Percentiles rank a stretch among this genome's conserved stretches.
These are phyloP conservation scores for Trametes maxima DNA, from an alignment of 768 basidiomycete genomes.

Conservation along the genomic window DNA sequence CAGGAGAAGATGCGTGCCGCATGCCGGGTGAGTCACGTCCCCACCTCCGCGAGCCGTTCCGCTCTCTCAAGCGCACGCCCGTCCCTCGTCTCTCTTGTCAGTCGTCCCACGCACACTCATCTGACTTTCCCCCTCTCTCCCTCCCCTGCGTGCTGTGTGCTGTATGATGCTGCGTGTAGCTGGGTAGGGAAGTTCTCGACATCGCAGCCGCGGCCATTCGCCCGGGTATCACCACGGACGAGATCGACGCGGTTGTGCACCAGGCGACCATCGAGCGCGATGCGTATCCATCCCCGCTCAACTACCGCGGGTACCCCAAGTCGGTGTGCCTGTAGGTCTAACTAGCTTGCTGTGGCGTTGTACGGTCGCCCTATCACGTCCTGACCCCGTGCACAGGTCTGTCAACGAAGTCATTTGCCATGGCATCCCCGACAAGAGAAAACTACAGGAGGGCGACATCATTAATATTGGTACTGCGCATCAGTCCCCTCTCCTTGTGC, in stretches of 20 bases:
- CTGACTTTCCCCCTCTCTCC: conserved; percentile 11
- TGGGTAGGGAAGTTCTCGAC: conserved; percentile 92
- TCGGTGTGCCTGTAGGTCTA: conserved; percentile 89
- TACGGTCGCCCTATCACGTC: neutral
- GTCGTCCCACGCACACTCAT: conserved; percentile 3
- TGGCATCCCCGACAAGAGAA: conserved; percentile 89
- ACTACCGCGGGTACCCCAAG: conserved; percentile 91
- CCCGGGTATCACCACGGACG: conserved; percentile 96
- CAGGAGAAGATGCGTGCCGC: conserved; percentile 88
- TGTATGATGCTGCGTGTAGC: conserved; percentile 44
- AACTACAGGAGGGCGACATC: conserved; percentile 90
- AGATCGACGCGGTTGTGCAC: conserved; percentile 92
- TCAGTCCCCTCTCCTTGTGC: neutral
- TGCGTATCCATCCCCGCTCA: conserved; percentile 92
- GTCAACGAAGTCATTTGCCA: conserved; percentile 98
- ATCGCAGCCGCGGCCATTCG: conserved; percentile 81
- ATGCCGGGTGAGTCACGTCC: conserved; percentile 64
- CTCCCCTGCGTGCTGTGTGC: neutral
- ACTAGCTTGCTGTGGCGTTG: neutral
- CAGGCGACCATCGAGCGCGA: conserved; percentile 87
- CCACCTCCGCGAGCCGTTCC: conserved; percentile 16
- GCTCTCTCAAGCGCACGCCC: conserved; percentile 21
- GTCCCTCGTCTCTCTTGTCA: neutral
- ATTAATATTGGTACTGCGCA: conserved; percentile 78
- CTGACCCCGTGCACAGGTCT: conserved; percentile 51